A percentile compares a stretch with the other conserved stretches of the same genome.
Evolutionary conservation across 768 basidiomycete species (phyloP).

Genomic region (Tubosaeta brunneosetosa): DNA sequence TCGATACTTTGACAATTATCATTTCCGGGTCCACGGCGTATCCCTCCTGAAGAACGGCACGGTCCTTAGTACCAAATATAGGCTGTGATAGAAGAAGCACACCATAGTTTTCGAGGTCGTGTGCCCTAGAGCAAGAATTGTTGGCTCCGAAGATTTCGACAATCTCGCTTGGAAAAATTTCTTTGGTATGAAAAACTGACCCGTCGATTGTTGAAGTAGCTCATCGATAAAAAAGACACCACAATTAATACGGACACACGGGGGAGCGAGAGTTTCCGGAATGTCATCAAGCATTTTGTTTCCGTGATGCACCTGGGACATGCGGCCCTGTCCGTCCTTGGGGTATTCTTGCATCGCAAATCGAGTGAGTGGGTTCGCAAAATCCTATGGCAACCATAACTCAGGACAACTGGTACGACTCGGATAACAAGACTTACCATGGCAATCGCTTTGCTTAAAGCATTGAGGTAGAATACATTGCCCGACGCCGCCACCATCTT

Average conservation of each 20-base stretch:
- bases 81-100: no score
- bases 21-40: constrained; percentile 6
- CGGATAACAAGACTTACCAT: constrained; percentile 9
- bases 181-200: constrained; percentile 13
- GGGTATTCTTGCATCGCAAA: constrained; percentile 27
- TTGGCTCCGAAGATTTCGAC: not conserved
- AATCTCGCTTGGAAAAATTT: constrained; percentile 10
- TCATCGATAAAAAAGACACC: constrained; percentile 24
- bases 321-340: constrained; percentile 12
- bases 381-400: constrained; percentile 15
- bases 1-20: constrained; percentile 1
- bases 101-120: constrained; percentile 1
- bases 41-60: constrained; percentile 3
- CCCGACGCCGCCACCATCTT: constrained; percentile 17
- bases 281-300: constrained; percentile 28
- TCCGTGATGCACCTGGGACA: constrained; percentile 13
- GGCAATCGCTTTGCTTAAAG: constrained; percentile 11
- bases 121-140: constrained; percentile 5
- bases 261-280: constrained; percentile 22
- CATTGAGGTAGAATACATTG: constrained; percentile 30
- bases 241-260: constrained; percentile 13
- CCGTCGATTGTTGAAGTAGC: constrained; percentile 5
- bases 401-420: no score
- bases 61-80: no score
- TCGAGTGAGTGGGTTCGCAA: constrained; percentile 19